phyloP scores from a whole-genome alignment of 345 rosid genomes.

The Citrus unshiu region DNA sequence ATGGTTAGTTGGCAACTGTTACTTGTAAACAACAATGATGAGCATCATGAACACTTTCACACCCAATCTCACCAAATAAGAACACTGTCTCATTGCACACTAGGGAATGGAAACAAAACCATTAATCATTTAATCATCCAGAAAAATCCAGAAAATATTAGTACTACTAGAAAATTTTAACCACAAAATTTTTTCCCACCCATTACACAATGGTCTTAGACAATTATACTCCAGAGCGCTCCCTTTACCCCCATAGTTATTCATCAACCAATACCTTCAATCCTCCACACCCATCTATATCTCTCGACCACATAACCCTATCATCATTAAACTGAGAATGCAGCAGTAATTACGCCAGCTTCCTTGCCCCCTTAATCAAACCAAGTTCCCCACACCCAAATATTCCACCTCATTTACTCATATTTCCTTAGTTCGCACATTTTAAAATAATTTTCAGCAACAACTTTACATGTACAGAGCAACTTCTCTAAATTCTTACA shows the following conservation, averaged over 20 bases:
- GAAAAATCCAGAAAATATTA: no score
- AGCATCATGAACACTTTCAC: background rate
- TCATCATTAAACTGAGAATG: background rate
- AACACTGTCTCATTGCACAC: background rate
- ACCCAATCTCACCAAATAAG: background rate
- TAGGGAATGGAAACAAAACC: no score
- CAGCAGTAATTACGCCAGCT: background rate
- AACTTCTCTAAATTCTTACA: background rate
- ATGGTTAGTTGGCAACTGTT: background rate
- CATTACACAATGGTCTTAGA: no score
- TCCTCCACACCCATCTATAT: background rate
- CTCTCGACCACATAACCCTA: no score
- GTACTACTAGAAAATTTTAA: no score
- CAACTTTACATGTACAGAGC: background rate
- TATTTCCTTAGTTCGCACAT: background rate
- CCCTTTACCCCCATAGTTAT: no score
- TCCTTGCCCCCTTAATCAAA: background rate
- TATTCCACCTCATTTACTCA: background rate
- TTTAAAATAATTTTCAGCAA: background rate
- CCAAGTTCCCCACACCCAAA: background rate
- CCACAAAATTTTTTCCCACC: no score
- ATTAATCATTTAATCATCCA: no score
- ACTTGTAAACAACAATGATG: background rate
- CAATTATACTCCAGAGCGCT: no score
- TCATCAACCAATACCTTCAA: background rate